Percentiles rank a stretch among this genome's conserved stretches.
phyloP scores from a whole-genome alignment of 2,329 filamentous ascomycete genomes.

The Paecilomyces variotii region DNA sequence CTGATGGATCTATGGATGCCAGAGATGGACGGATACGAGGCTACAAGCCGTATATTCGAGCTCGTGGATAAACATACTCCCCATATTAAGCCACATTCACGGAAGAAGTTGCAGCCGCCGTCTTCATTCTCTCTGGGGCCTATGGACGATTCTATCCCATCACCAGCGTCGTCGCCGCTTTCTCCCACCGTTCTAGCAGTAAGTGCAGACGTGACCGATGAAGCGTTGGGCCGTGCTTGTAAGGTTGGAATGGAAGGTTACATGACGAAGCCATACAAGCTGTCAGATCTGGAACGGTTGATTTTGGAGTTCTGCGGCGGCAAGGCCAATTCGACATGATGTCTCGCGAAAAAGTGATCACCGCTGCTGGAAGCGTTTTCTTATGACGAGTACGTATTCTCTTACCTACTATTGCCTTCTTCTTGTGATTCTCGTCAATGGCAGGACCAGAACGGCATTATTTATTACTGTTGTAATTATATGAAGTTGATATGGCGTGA shows the following conservation, averaged over 20 bases:
- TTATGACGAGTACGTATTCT: neutral
- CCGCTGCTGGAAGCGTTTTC: neutral
- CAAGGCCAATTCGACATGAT: neutral
- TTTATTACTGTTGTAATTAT: neutral
- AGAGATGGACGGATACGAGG: slow-evolving; percentile 63
- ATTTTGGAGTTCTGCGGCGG: slow-evolving; percentile 43
- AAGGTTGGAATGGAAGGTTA: slow-evolving; percentile 60
- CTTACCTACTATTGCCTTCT: neutral
- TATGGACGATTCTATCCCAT: slow-evolving; percentile 4
- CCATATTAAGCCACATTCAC: slow-evolving; percentile 11
- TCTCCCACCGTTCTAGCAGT: slow-evolving; percentile 51
- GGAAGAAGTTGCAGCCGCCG: slow-evolving; percentile 3
- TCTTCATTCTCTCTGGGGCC: slow-evolving; percentile 4
- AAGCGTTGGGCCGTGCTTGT: slow-evolving; percentile 52
- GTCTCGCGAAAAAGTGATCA: neutral
- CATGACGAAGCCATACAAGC: slow-evolving; percentile 60
- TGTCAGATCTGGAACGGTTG: slow-evolving; percentile 53
- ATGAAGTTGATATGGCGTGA: neutral
- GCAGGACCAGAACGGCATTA: neutral
- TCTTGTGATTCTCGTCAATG: neutral
- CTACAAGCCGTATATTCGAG: slow-evolving; percentile 53
- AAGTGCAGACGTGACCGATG: slow-evolving; percentile 59
- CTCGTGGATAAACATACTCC: slow-evolving; percentile 38
- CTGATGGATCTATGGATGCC: slow-evolving; percentile 76
- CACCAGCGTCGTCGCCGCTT: slow-evolving; percentile 25